Conservation (phyloP, 257 asterid genomes). For the Nyctanthes arbortristis region DNA sequence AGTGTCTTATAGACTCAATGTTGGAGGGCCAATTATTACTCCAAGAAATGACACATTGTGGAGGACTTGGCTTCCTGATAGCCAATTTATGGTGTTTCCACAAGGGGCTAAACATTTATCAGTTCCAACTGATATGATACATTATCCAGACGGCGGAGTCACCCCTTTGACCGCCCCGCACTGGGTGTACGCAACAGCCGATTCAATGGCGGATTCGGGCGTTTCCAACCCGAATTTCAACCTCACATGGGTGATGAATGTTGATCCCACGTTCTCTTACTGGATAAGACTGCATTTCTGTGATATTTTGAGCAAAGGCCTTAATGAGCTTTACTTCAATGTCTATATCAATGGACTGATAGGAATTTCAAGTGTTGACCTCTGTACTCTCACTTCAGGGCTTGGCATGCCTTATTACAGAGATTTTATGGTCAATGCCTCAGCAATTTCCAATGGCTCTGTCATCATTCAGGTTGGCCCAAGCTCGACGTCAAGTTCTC, state of each 20-base stretch:
- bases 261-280: slow-evolving; percentile 81
- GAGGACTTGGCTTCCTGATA: slow-evolving; percentile 73
- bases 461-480: slow-evolving; percentile 78
- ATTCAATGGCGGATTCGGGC: slow-evolving; percentile 71
- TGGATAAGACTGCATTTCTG: slow-evolving; percentile 80
- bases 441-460: slow-evolving; percentile 48
- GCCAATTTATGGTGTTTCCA: slow-evolving; percentile 48
- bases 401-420: slow-evolving; percentile 69
- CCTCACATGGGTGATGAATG: slow-evolving; percentile 73
- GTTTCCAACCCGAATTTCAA: slow-evolving; percentile 67
- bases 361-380: slow-evolving; percentile 69
- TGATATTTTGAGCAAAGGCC: slow-evolving; percentile 69
- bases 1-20: slow-evolving; percentile 60
- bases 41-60: slow-evolving; percentile 70
- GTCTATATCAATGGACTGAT: slow-evolving; percentile 60
- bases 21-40: slow-evolving; percentile 73
- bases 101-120: slow-evolving; percentile 56
- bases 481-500: slow-evolving; percentile 42
- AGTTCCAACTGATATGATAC: slow-evolving; percentile 46
- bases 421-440: slow-evolving; percentile 75
- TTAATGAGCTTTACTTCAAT: slow-evolving; percentile 86
- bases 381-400: slow-evolving; percentile 69
- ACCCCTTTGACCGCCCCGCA: slow-evolving; percentile 72
- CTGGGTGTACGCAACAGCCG: slow-evolving; percentile 70
- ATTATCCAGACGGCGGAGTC: slow-evolving; percentile 62